These are phyloP conservation scores for Claviceps pusilla DNA, from an alignment of 2,329 filamentous ascomycete species.

Conservation along the genomic window DNA sequence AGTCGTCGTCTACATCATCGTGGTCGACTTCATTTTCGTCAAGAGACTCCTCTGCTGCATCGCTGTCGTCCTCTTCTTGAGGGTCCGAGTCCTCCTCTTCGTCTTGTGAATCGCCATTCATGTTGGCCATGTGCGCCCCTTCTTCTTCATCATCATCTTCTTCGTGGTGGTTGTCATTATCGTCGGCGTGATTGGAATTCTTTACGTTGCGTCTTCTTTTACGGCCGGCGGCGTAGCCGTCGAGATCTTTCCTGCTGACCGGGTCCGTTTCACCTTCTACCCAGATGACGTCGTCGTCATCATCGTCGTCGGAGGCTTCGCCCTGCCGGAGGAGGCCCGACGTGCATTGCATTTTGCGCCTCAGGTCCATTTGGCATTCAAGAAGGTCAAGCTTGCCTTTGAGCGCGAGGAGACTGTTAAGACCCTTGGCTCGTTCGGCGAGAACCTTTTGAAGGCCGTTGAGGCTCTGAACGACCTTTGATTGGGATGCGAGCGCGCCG, in stretches of 20 bases:
- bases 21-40: conserved; percentile 47
- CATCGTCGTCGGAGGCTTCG: conserved; percentile 33
- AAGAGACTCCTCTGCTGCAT: conserved; percentile 33
- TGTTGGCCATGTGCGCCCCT: conserved; percentile 40
- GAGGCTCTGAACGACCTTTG: conserved; percentile 67
- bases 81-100: conserved; percentile 31
- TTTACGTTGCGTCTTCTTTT: conserved; percentile 28
- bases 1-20: conserved; percentile 37
- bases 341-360: conserved; percentile 49
- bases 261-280: conserved; percentile 66
- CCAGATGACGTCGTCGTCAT: conserved; percentile 66
- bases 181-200: neutral
- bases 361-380: conserved; percentile 71
- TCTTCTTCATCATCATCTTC: conserved; percentile 47
- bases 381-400: conserved; percentile 95
- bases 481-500: conserved; percentile 73
- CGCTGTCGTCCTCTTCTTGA: conserved; percentile 28
- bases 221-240: conserved; percentile 16
- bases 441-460: conserved; percentile 72
- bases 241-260: conserved; percentile 22
- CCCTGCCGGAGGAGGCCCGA: conserved; percentile 24
- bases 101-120: conserved; percentile 45
- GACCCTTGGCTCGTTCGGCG: conserved; percentile 67
- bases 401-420: conserved; percentile 69
- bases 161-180: conserved; percentile 20